Evolutionary conservation across 2,329 filamentous ascomycete species (phyloP), one percentile per base, ranked within the genome.

Genomic region (Nothomitra cinnamomea): DNA sequence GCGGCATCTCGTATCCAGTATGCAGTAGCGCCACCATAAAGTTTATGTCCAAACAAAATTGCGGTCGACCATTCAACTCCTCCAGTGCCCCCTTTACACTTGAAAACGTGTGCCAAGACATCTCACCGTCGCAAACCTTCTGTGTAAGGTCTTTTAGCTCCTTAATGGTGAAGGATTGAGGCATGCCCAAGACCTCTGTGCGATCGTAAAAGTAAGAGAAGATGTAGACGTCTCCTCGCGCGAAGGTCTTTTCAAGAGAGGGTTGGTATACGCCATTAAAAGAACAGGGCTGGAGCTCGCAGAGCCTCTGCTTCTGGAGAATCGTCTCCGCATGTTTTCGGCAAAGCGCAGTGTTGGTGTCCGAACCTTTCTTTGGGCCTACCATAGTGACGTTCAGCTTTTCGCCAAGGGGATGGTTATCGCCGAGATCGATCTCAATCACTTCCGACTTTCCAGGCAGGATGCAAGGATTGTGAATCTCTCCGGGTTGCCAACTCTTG

Each of bases 161-260:
- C 51, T 82, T 79, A 35, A 98, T 73, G 0, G 89, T 95, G 69
- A 96, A 98, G 4, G 85, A 89, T 60, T 95, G 88, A n/a, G 94
- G 92, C 88, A 98, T 96, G 60, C 94, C 94, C 10, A 98, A 79
- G 3, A 88, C 87, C 66, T 86, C 79, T 22, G 86, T 94, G 62
- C 94, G 89, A 73, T 98, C 92, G 71, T 85, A 95, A 71, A 98
- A 98, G 77, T 94, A 98, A 28, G 87, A 94, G 70, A 98, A 90
- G 61, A 96, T 87, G 71, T 90, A 98, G 40, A 96, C 80, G 62
- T 95, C 89, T 69, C 96, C 90, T 58, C 77, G 78, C 24, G 86
- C 73, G 63, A 98, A 98, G 0, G 92, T 98, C 75, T 95, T 94
- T 60, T 80, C 82, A 49, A 98, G 76, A 21, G 85, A 83, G 8